Conservation (phyloP, 768 basidiomycete species). For the Collybia mongolica region DNA sequence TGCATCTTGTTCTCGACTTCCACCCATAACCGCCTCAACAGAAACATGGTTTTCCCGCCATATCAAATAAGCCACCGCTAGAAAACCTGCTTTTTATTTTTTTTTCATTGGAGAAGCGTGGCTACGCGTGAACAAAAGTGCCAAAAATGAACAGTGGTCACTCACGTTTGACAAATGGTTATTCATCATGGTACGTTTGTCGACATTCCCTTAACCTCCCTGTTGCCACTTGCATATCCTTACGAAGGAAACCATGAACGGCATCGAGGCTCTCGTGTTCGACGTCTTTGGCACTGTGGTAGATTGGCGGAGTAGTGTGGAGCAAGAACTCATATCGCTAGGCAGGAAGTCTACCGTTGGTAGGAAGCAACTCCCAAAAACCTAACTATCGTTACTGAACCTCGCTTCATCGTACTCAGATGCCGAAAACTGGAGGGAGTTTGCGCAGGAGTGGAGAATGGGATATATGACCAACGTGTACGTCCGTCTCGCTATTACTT, state of each 20-base stretch:
- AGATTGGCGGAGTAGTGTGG: conserved; percentile 38
- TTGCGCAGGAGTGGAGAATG: conserved; percentile 56
- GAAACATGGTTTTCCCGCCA: too few species aligned
- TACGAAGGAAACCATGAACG: conserved; percentile 9
- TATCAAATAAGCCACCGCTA: too few species aligned
- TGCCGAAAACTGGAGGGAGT: conserved; percentile 40
- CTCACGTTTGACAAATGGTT: too few species aligned
- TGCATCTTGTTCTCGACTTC: too few species aligned
- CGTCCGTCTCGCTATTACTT: conserved; percentile 12
- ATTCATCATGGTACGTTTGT: too few species aligned
- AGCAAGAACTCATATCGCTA: conserved; percentile 27
- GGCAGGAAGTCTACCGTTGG: conserved; percentile 27
- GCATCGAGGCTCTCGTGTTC: conserved; percentile 43
- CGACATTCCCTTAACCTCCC: background rate
- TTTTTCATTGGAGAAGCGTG: too few species aligned
- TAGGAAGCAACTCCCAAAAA: conserved; percentile 6
- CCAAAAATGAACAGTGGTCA: too few species aligned
- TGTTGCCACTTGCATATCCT: background rate
- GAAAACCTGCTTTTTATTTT: too few species aligned
- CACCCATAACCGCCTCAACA: too few species aligned
- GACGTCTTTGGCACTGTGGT: conserved; percentile 54
- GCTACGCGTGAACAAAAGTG: too few species aligned
- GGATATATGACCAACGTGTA: conserved; percentile 51
- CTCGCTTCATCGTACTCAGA: conserved; percentile 6
- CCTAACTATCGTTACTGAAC: background rate